Conservation (phyloP, 805 yeast species). For the Lipomyces starkeyi region DNA sequence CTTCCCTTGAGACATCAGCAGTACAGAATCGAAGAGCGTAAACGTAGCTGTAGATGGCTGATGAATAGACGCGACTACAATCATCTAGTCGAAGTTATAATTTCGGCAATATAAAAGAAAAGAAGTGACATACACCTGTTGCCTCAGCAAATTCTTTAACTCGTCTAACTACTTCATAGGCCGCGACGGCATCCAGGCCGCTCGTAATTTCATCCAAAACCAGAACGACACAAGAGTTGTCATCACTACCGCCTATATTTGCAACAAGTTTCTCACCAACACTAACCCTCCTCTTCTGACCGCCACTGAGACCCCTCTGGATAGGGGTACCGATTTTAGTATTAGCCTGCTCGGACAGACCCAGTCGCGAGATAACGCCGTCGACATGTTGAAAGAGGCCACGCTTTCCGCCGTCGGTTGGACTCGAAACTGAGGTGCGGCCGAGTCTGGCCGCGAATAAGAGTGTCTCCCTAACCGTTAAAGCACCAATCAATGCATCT, state of each 20-base stretch:
- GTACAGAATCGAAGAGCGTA: slow-evolving; percentile 44
- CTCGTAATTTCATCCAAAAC: slow-evolving; percentile 63
- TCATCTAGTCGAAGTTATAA: slow-evolving; percentile 1
- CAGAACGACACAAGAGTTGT: background rate
- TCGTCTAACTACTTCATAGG: slow-evolving; percentile 39
- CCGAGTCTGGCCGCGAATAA: slow-evolving; percentile 56
- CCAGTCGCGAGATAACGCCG: slow-evolving; percentile 55
- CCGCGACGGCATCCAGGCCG: slow-evolving; percentile 64
- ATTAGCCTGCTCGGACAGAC: slow-evolving; percentile 60
- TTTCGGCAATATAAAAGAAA: background rate
- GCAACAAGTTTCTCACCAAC: slow-evolving; percentile 64
- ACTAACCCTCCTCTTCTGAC: slow-evolving; percentile 59
- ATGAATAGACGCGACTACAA: slow-evolving; percentile 44
- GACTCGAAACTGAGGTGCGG: slow-evolving; percentile 44
- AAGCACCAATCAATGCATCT: slow-evolving; percentile 58
- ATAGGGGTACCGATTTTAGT: slow-evolving; percentile 58
- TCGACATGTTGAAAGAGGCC: slow-evolving; percentile 54
- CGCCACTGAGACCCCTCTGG: slow-evolving; percentile 55
- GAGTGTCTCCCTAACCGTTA: slow-evolving; percentile 61
- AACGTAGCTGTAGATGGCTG: slow-evolving; percentile 49
- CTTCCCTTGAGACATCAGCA: slow-evolving; percentile 44
- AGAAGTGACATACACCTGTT: background rate
- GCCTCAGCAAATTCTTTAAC: background rate
- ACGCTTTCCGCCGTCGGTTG: slow-evolving; percentile 49
- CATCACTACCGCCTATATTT: background rate